These are phyloP conservation scores for Fusarium nodosum DNA, from an alignment of 2,329 filamentous ascomycete species.

Conservation along the genomic window DNA sequence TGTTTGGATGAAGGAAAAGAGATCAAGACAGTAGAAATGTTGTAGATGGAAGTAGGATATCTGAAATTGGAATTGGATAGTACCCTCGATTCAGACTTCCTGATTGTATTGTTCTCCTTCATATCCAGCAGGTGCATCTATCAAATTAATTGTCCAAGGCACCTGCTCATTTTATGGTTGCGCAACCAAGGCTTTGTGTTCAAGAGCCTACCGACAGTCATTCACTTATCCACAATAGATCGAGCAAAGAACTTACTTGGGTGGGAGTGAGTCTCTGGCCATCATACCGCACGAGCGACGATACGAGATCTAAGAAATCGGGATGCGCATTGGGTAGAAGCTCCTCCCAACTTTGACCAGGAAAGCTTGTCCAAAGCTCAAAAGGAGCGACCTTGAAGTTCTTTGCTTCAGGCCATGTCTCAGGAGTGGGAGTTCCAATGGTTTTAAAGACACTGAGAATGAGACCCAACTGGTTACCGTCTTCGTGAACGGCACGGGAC, in stretches of 20 bases:
- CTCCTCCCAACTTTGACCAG: slow-evolving; percentile 74
- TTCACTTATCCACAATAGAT: too few relatives aligned
- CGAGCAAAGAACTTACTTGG: slow-evolving; percentile 48
- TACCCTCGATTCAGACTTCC: neutral
- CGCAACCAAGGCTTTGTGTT: slow-evolving; percentile 35
- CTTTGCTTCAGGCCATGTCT: slow-evolving; percentile 85
- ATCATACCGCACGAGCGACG: slow-evolving; percentile 78
- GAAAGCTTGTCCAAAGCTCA: slow-evolving; percentile 87
- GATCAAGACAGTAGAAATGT: neutral
- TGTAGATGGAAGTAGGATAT: neutral
- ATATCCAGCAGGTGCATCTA: neutral
- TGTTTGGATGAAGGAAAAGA: neutral
- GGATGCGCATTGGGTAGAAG: slow-evolving; percentile 74
- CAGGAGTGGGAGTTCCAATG: slow-evolving; percentile 84
- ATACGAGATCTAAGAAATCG: slow-evolving; percentile 74
- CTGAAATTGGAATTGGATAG: neutral
- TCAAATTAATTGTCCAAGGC: neutral
- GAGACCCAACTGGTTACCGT: slow-evolving; percentile 91
- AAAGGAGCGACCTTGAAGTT: slow-evolving; percentile 82
- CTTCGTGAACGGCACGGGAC: slow-evolving; percentile 76
- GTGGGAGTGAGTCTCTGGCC: slow-evolving; percentile 75
- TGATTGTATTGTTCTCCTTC: neutral
- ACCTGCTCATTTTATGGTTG: neutral
- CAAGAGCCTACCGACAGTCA: slow-evolving; percentile 42
- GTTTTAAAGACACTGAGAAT: slow-evolving; percentile 94